Conservation (phyloP, 768 basidiomycete genomes). For the Rhizopogon salebrosus region DNA sequence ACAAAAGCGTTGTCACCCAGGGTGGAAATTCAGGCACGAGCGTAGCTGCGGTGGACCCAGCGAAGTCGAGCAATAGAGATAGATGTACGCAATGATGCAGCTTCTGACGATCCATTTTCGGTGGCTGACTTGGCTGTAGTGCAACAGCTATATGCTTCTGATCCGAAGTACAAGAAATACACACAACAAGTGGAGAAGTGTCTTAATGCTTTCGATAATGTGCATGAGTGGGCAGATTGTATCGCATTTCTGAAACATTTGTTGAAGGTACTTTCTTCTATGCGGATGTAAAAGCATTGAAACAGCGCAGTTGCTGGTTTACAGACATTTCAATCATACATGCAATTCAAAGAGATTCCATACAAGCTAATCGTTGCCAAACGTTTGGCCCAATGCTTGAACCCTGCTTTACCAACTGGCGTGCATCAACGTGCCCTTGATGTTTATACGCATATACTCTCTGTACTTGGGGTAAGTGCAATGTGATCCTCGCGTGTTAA, state of each 20-base stretch:
- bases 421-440: conserved; percentile 96
- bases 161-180: conserved; percentile 95
- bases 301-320: conserved; percentile 1
- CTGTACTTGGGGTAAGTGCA: conserved; percentile 77
- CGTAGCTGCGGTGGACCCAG: background rate
- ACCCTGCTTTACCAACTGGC: conserved; percentile 94
- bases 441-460: conserved; percentile 88
- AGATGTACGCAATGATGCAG: background rate
- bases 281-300: background rate
- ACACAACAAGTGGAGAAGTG: conserved; percentile 88
- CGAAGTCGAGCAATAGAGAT: background rate
- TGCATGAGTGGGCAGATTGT: conserved; percentile 99
- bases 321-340: conserved; percentile 89
- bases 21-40: background rate
- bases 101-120: background rate
- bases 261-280: conserved; percentile 58
- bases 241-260: conserved; percentile 94
- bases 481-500: background rate
- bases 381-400: conserved; percentile 91
- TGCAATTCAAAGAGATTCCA: conserved; percentile 95
- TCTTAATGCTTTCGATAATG: conserved; percentile 87
- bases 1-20: background rate
- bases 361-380: conserved; percentile 92
- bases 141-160: conserved; percentile 58
- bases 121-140: conserved; percentile 25